Base-by-base conservation (phyloP, 2,329 filamentous ascomycete species). In the Cladosporium sp. region DNA sequence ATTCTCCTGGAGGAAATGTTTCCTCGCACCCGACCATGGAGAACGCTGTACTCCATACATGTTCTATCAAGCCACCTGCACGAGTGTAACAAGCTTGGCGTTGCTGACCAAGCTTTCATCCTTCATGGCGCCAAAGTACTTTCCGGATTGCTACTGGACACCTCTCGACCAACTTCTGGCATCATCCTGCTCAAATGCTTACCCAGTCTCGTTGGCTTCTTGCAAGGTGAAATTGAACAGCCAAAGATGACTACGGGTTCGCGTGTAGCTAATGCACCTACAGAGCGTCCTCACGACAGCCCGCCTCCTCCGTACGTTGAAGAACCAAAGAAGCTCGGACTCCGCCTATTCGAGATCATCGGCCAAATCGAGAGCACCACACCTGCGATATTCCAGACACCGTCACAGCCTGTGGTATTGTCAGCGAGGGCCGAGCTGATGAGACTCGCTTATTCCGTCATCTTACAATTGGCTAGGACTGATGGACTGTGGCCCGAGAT, bases 11-110 rank as follows among this genome's bases (percentile, higher is more conserved):
- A 79, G 12, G 84, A 89, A 12, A 79, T 93, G 1, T 93, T 95
- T 67, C 89, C 90, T 7, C 77, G 85, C 1, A 84, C 85, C 0
- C 87, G 90, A 66, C 89, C 89, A 1, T 93, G 88, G 80, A 90
- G 70, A 57, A 70, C 68, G 1, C 81, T 93, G 0, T 96, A 93
- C 74, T 89, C 89, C 2, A 78, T 92, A 0, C 84, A 89, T 72
- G 86, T 88, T 0, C 80, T 96, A 46, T 80, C 82, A 26, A 84
- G 87, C 64, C 89, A 88, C 73, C 81, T 92, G 28, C 58, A 67
- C 16, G 72, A 75, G 58, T 74, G 73, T 44, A 67, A 73, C 8
- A 62, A 67, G 14, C 56, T 75, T 6, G 75, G 72, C 16, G 71
- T 74, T 8, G 69, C 69, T 3, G 72, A 77, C 31, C 67, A 69